Conservation (phyloP, 202 grass and related monocot species). For the Panicum virgatum region DNA sequence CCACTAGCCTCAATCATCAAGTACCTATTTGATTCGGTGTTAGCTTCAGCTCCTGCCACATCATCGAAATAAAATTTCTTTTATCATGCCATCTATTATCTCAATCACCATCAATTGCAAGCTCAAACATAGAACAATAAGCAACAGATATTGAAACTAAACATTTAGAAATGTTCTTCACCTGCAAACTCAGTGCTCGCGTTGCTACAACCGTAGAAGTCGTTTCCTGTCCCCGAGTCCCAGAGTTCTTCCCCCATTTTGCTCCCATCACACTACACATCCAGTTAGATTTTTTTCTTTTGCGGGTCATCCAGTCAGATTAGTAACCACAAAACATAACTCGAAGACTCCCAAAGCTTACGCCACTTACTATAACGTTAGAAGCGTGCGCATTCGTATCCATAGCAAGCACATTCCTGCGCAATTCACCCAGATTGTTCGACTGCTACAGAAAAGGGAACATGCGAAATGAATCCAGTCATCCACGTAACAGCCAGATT, state of each 20-base stretch:
- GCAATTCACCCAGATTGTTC: constrained; percentile 40
- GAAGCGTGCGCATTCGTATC: constrained; percentile 20
- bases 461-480: neutral
- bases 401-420: constrained; percentile 37
- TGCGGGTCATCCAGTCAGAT: too few species aligned
- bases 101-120: too few species aligned
- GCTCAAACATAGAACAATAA: neutral
- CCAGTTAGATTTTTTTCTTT: too few species aligned
- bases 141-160: neutral
- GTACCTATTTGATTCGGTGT: constrained; percentile 11
- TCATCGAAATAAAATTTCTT: neutral
- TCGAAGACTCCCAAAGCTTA: neutral
- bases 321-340: neutral
- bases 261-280: constrained; percentile 37
- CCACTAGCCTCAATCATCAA: constrained; percentile 2
- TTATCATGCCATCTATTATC: neutral
- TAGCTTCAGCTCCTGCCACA: neutral
- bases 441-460: constrained; percentile 12
- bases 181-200: constrained; percentile 40
- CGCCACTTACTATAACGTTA: constrained; percentile 27
- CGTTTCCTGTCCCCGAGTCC: constrained; percentile 37
- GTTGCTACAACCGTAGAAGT: constrained; percentile 57
- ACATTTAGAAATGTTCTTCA: neutral
- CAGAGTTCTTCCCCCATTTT: constrained; percentile 42
- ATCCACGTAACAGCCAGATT: neutral